Evolutionary conservation across 768 basidiomycete species (phyloP), one percentile per base, ranked within the genome.

Genomic region (Termitomyces sp.): DNA sequence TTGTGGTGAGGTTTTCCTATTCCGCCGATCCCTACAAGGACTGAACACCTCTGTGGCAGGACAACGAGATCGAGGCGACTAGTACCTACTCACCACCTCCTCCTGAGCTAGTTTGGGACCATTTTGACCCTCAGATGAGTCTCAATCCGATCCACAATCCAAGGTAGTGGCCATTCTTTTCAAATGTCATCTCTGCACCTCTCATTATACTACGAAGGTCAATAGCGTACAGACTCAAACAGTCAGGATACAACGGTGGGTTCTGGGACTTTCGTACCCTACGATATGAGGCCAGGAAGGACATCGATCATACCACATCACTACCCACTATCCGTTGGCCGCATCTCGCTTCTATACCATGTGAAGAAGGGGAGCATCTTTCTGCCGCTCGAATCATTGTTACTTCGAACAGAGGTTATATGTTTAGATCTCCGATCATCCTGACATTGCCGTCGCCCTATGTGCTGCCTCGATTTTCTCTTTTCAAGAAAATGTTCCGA

Each of bases 381-480:
- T 15, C 24, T 38, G 46, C 37, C 2, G 34, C 40, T 21, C 41
- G 35, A 17, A n/a, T 55, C 14, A 1, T 50, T 15, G 21, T 55
- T 6, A 0, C 5, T 30, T 35, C 22, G 6, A 44, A 17, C 11
- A 4, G 6, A 10, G 24, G 42, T 7, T 19, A 24, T 43, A 11
- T 3, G 9, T 37, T 30, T 19, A 8, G 5, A 12, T 14, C 10
- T 38, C 34, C 49, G 10, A 32, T 60, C 14, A 34, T n/a, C 30
- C 57, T 64, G n/a, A 56, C 56, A 35, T 45, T 64, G 24, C 61
- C 63, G 15, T 58, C 51, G 5, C 45, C 59, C 6, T 34, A 56
- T n/a, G 49, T 54, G 5, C 44, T 57, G 17, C 55, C 55, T 28
- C 55, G 58, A 24, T 54, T 46, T 30, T n/a, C 47, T 14, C 45